These are phyloP conservation scores for Septoria linicola DNA, from an alignment of 2,329 filamentous ascomycete species.

Conservation along the genomic window DNA sequence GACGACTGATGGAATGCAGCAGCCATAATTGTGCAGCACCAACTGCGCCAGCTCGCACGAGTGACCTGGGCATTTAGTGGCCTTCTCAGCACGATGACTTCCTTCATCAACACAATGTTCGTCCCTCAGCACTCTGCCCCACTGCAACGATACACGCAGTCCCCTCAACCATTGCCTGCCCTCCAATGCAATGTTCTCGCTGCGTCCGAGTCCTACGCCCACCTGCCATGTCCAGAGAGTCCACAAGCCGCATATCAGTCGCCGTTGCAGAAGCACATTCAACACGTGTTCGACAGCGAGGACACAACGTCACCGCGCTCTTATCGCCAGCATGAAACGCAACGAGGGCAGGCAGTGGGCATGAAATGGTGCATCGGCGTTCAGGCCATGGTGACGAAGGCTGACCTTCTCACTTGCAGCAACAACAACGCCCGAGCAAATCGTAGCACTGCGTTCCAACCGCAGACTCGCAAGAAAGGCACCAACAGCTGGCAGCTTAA, in stretches of 20 bases:
- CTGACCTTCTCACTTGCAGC: constrained; percentile 42
- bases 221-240: constrained; percentile 31
- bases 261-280: constrained; percentile 37
- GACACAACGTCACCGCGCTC: constrained; percentile 18
- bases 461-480: constrained; percentile 78
- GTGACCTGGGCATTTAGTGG: neutral
- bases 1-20: too few relatives aligned
- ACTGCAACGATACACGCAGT: constrained; percentile 8
- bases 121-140: constrained; percentile 42
- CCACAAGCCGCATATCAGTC: constrained; percentile 36
- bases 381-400: constrained; percentile 30
- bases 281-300: constrained; percentile 29
- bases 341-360: constrained; percentile 16
- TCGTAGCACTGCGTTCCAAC: constrained; percentile 86
- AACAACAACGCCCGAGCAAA: constrained; percentile 55
- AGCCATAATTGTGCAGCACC: too few relatives aligned
- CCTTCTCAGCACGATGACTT: constrained; percentile 57
- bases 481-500: constrained; percentile 90
- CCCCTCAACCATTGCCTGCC: constrained; percentile 42
- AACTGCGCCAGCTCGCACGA: too few relatives aligned
- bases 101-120: constrained; percentile 80
- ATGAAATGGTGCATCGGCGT: constrained; percentile 27
- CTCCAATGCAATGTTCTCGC: constrained; percentile 45
- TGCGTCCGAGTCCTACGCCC: constrained; percentile 43
- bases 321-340: constrained; percentile 29